phyloP scores from a whole-genome alignment of 441 rosid species.

The Populus hybrid region DNA sequence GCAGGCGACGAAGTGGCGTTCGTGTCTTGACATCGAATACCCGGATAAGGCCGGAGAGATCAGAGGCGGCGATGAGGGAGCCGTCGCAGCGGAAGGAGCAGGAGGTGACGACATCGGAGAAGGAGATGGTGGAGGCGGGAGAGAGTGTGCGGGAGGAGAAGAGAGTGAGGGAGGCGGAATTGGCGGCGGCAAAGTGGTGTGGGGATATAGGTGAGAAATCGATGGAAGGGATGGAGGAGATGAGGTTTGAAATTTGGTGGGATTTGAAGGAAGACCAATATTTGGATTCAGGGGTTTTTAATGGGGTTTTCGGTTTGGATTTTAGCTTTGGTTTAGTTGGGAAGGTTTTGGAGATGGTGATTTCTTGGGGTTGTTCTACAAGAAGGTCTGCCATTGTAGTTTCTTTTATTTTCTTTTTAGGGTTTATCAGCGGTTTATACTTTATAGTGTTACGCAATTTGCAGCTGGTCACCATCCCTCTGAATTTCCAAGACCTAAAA shows the following conservation, averaged over 20 bases:
- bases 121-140: slow-evolving; percentile 39
- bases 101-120: slow-evolving; percentile 40
- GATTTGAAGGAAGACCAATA: slow-evolving; percentile 86
- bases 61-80: slow-evolving; percentile 75
- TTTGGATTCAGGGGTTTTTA: slow-evolving; percentile 73
- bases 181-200: slow-evolving; percentile 63
- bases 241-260: slow-evolving; percentile 44
- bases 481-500: not conserved
- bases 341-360: slow-evolving; percentile 37
- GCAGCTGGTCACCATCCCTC: not conserved
- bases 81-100: slow-evolving; percentile 64
- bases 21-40: slow-evolving; percentile 71
- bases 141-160: slow-evolving; percentile 50
- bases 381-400: not conserved
- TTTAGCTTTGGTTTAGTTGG: slow-evolving; percentile 68
- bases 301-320: slow-evolving; percentile 48
- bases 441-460: not conserved
- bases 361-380: not conserved
- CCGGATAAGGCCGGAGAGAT: slow-evolving; percentile 68
- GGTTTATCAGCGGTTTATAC: not conserved
- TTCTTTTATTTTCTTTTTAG: not conserved
- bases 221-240: slow-evolving; percentile 60
- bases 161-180: slow-evolving; percentile 64
- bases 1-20: slow-evolving; percentile 74
- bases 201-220: slow-evolving; percentile 56